Percentiles rank a stretch among this genome's conserved stretches.
Evolutionary conservation across 177 flowering plant species (phyloP).

Genomic region (Vitis hybrid): DNA sequence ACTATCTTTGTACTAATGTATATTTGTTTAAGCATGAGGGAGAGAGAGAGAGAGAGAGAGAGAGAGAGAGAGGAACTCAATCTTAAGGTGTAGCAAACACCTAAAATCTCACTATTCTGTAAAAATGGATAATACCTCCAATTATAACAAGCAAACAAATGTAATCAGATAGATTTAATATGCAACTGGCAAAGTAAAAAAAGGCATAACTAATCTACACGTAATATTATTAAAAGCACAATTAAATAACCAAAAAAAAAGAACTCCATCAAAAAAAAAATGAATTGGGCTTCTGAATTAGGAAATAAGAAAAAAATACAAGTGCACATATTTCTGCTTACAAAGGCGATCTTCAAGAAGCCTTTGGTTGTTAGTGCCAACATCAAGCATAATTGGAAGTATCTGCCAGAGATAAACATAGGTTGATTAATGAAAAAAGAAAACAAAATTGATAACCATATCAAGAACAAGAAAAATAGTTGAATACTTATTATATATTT

Average conservation of each 20-base stretch:
- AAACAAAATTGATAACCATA: background rate
- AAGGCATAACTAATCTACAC: background rate
- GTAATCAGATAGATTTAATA: background rate
- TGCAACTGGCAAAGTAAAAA: background rate
- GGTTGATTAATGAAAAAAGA: slow-evolving; percentile 12
- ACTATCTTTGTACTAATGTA: no score
- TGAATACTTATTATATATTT: no score
- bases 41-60: background rate
- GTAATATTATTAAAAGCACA: background rate
- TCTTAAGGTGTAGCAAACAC: background rate
- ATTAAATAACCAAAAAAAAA: background rate
- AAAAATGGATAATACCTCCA: background rate
- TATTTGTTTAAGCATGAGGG: no score
- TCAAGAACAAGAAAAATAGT: no score
- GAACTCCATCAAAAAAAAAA: background rate
- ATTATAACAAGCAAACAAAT: background rate
- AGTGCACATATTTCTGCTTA: slow-evolving; percentile 40
- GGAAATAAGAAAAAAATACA: background rate
- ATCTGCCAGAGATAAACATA: slow-evolving; percentile 44
- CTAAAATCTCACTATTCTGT: background rate
- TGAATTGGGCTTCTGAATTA: background rate
- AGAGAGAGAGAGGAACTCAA: background rate
- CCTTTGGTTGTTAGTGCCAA: slow-evolving; percentile 88
- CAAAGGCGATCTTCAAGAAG: slow-evolving; percentile 90
- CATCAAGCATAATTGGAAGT: slow-evolving; percentile 98